A percentile compares a stretch with the other conserved stretches of the same genome.
These are phyloP conservation scores for Thermothielavioides terrestris DNA, from an alignment of 495 filamentous ascomycete genomes.

Conservation along the genomic window DNA sequence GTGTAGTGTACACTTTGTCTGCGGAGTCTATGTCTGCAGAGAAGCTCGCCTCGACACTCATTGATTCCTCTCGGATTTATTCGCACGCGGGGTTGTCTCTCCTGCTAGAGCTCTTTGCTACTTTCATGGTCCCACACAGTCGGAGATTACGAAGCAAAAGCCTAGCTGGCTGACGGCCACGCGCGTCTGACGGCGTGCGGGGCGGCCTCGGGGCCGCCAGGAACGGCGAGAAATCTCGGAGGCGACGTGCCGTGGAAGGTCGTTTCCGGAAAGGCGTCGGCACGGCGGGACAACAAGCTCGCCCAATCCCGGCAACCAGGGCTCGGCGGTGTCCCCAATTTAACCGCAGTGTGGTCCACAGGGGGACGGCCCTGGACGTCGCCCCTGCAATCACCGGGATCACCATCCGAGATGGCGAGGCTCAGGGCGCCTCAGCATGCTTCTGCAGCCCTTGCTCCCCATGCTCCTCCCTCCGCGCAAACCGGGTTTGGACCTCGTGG, in stretches of 20 bases:
- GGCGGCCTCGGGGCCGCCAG: neutral
- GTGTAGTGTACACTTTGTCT: no score
- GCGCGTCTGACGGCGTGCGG: neutral
- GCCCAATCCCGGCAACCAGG: constrained; percentile 18
- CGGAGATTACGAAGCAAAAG: neutral
- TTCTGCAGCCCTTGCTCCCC: neutral
- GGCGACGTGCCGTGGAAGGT: constrained; percentile 10
- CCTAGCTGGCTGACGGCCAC: neutral
- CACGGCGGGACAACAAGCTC: constrained; percentile 24
- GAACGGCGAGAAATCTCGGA: constrained; percentile 11
- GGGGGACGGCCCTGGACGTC: neutral
- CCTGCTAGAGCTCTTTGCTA: neutral
- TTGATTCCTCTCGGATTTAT: neutral
- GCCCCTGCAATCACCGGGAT: constrained; percentile 14
- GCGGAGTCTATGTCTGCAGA: no score
- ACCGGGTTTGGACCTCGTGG: neutral
- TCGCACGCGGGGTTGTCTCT: neutral
- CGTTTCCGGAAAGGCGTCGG: constrained; percentile 25
- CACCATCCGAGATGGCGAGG: constrained; percentile 1
- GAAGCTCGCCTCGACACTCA: neutral
- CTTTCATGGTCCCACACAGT: neutral
- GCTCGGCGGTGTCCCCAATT: constrained; percentile 2
- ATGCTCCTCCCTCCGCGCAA: neutral
- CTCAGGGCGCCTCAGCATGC: neutral
- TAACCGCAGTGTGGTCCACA: neutral